Conservation (phyloP, 495 filamentous ascomycete genomes). For the Aspergillus saccharolyticus region DNA sequence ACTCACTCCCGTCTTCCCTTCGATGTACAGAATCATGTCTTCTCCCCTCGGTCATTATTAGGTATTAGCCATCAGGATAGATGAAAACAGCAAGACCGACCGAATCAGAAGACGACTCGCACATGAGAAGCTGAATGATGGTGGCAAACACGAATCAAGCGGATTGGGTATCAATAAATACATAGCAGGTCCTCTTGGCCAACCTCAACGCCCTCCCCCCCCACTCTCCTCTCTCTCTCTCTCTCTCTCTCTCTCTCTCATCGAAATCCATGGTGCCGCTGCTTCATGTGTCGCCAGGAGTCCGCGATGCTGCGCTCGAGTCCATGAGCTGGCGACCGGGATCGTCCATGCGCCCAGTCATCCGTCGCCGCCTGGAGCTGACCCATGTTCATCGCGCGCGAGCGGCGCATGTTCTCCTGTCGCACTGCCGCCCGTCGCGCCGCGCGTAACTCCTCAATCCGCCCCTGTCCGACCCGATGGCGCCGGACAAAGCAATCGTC, state of each 20-base stretch:
- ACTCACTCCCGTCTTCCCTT: background rate
- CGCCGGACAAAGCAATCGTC: constrained; percentile 73
- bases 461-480: constrained; percentile 74
- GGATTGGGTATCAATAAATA: constrained; percentile 21
- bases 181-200: background rate
- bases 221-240: constrained; percentile 20
- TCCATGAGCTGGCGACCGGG: constrained; percentile 29
- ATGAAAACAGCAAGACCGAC: background rate
- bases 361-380: constrained; percentile 36
- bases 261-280: constrained; percentile 35
- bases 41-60: background rate
- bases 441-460: constrained; percentile 42
- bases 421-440: constrained; percentile 39
- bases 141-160: constrained; percentile 6
- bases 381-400: constrained; percentile 36
- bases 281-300: constrained; percentile 38
- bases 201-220: background rate
- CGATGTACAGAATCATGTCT: background rate
- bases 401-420: constrained; percentile 42
- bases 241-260: too few relatives aligned
- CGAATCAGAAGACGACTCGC: background rate
- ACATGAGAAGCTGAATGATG: constrained; percentile 1
- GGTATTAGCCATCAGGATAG: constrained; percentile 19
- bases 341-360: constrained; percentile 28
- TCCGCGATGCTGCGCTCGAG: constrained; percentile 36